Base-by-base conservation (phyloP, 163 green algal species). In the Prototheca stagnorum region DNA sequence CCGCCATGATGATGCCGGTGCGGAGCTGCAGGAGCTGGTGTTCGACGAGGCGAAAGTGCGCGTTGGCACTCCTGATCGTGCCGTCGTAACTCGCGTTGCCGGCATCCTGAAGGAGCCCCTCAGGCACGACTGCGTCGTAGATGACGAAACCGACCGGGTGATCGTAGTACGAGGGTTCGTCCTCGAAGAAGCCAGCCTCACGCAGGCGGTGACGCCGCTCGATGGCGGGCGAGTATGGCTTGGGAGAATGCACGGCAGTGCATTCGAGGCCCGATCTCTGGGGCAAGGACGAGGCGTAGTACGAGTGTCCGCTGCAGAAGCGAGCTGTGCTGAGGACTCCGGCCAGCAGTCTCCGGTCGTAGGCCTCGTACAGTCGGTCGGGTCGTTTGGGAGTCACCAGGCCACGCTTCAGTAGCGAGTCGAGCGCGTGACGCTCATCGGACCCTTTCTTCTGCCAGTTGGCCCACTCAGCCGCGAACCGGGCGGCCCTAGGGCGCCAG, bases 31-130 rank as follows among this genome's bases (percentile, higher is more conserved):
- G 35, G 7, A 94, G 60, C 71, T 95, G 73, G 45, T 84, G 52
- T 61, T 93, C 84, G 21, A 91, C 69, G n/a, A 96, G 70, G 1
- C 70, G 45, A 51, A 96, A 93, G 67, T 94, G 86, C 12, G 78
- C 78, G 26, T 64, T 20, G 1, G 37, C 56, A 3, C 47, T 12
- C 15, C 69, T 51, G 42, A 81, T 65, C 11, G 11, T 37, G 11
- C 31, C 31, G 35, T 71, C 59, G 39, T 73, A 73, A 28, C 11
- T 9, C 31, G 12, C 31, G 11, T 37, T 9, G 31, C 31, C 11
- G 11, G 31, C 31, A 37, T 9, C 31, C 11, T 37, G 11, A 9
- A 37, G 12, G 31, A 37, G 31, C 9, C 31, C 11, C 12, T 12
- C 31, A 9, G 31, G 31, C 9, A 37, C 31, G 31, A 9, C 11